These are phyloP conservation scores for Euclidium syriacum DNA, from an alignment of 345 rosid species.

Conservation along the genomic window DNA sequence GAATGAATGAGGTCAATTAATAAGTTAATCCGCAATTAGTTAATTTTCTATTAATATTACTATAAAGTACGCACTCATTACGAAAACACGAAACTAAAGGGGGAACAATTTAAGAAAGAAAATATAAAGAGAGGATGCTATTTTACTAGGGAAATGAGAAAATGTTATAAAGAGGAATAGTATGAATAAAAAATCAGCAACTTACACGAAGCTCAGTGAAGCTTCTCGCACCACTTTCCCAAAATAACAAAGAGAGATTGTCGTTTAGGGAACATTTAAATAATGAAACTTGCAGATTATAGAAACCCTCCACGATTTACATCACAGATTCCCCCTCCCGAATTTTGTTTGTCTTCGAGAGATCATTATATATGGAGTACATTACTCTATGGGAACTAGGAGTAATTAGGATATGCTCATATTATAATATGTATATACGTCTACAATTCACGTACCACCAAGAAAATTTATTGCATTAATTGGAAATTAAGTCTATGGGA, in stretches of 20 bases:
- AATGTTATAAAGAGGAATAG: slow-evolving; percentile 4
- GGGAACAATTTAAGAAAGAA: neutral
- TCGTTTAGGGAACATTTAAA: slow-evolving; percentile 17
- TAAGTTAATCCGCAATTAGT: neutral
- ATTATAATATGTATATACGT: too few relatives aligned
- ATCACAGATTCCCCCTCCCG: slow-evolving; percentile 1
- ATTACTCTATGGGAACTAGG: too few relatives aligned
- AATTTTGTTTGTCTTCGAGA: neutral
- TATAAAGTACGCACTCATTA: neutral
- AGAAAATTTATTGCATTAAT: neutral
- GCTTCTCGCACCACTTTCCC: slow-evolving; percentile 30
- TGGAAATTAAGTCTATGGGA: neutral
- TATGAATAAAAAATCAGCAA: slow-evolving; percentile 18
- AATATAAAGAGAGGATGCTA: neutral
- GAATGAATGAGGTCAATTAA: neutral
- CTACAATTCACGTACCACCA: slow-evolving; percentile 8
- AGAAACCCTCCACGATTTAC: slow-evolving; percentile 22
- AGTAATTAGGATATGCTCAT: too few relatives aligned
- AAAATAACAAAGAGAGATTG: slow-evolving; percentile 23
- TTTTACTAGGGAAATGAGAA: slow-evolving; percentile 21
- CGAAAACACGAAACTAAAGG: slow-evolving; percentile 5
- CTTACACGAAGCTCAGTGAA: slow-evolving; percentile 27
- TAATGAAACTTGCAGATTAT: slow-evolving; percentile 22
- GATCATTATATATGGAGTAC: neutral
- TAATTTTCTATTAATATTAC: neutral